Percentiles rank a stretch among this genome's conserved stretches.
These are phyloP conservation scores for Hanseniaspora mollemarum DNA, from an alignment of 805 yeast genomes.

Conservation along the genomic window DNA sequence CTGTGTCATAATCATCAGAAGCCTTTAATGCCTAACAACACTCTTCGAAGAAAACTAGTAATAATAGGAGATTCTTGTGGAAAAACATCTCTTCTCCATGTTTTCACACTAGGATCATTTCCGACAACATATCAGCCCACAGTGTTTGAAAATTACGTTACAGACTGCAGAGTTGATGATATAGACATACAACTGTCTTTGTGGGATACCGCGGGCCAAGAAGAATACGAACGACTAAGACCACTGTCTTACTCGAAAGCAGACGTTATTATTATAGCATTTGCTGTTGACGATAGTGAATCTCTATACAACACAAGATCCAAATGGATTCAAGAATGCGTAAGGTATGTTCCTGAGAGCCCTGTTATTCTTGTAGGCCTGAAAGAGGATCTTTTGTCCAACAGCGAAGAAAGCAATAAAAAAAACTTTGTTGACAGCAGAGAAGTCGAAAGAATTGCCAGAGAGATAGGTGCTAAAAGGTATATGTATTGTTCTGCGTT, in stretches of 20 bases:
- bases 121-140: slow-evolving; percentile 91
- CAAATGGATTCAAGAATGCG: slow-evolving; percentile 82
- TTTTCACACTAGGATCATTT: slow-evolving; percentile 83
- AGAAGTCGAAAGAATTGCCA: slow-evolving; percentile 61
- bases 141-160: slow-evolving; percentile 86
- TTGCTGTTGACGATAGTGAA: slow-evolving; percentile 75
- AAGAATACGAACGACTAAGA: slow-evolving; percentile 80
- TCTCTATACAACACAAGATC: slow-evolving; percentile 69
- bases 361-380: slow-evolving; percentile 74
- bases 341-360: slow-evolving; percentile 64
- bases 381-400: slow-evolving; percentile 64
- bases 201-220: slow-evolving; percentile 98
- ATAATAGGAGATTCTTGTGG: slow-evolving; percentile 95
- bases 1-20: too few relatives aligned
- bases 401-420: slow-evolving; percentile 28
- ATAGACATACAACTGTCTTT: slow-evolving; percentile 76
- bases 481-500: slow-evolving; percentile 83
- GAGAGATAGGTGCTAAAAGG: slow-evolving; percentile 66
- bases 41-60: slow-evolving; percentile 60
- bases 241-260: slow-evolving; percentile 84
- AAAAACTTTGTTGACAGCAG: slow-evolving; percentile 39
- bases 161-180: slow-evolving; percentile 89
- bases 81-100: slow-evolving; percentile 79
- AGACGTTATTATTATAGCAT: slow-evolving; percentile 73
- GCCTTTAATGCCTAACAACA: slow-evolving; percentile 18